Percentiles rank a stretch among this genome's conserved stretches.
These are phyloP conservation scores for Sporothrix schenckii DNA, from an alignment of 2,329 filamentous ascomycete genomes.

Conservation along the genomic window DNA sequence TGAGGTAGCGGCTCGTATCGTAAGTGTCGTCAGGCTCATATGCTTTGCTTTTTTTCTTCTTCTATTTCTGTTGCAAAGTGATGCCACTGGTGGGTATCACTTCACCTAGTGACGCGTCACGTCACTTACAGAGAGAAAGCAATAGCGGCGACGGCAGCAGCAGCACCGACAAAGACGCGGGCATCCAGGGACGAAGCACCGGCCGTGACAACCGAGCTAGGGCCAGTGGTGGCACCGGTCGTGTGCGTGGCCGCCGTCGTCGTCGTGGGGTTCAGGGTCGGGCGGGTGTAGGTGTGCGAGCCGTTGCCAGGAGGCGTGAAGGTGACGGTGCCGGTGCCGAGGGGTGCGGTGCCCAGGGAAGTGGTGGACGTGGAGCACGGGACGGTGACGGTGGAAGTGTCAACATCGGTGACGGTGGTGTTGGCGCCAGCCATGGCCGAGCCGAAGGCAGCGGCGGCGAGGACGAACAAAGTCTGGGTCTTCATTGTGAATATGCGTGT, in stretches of 20 bases:
- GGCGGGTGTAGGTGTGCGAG: constrained; percentile 27
- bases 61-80: not conserved
- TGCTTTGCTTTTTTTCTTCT: too few relatives aligned
- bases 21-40: too few relatives aligned
- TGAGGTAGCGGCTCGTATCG: too few relatives aligned
- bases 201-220: constrained; percentile 26
- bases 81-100: not conserved
- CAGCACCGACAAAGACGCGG: constrained; percentile 33
- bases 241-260: not conserved
- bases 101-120: constrained; percentile 5
- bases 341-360: not conserved
- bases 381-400: constrained; percentile 25
- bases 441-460: constrained; percentile 31
- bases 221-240: not conserved
- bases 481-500: constrained; percentile 32
- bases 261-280: not conserved
- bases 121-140: constrained; percentile 35
- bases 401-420: constrained; percentile 10
- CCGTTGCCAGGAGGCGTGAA: constrained; percentile 19
- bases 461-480: constrained; percentile 29
- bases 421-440: constrained; percentile 25
- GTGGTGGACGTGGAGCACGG: constrained; percentile 18
- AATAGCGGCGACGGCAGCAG: constrained; percentile 35
- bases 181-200: constrained; percentile 31
- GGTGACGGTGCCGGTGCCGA: constrained; percentile 28